Percentiles rank a stretch among this genome's conserved stretches.
Conservation (phyloP, 2,329 filamentous ascomycete species). For the Colletotrichum sp. region DNA sequence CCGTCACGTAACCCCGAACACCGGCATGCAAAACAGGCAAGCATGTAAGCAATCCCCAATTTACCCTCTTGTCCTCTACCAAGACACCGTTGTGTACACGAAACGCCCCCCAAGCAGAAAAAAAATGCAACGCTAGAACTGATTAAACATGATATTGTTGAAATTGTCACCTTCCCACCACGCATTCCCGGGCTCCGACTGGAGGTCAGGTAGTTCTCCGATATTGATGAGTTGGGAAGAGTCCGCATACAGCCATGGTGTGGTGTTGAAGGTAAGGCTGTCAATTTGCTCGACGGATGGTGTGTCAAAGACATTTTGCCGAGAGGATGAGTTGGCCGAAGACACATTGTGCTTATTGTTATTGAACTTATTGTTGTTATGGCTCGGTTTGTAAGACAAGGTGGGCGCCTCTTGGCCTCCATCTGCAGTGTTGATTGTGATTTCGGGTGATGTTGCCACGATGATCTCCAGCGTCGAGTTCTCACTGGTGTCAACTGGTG, state of each 20-base stretch:
- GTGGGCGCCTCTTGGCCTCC: slow-evolving; percentile 55
- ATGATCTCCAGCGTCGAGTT: slow-evolving; percentile 51
- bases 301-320: slow-evolving; percentile 30
- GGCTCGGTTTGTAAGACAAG: slow-evolving; percentile 35
- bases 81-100: neutral
- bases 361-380: neutral
- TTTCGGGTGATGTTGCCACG: slow-evolving; percentile 55
- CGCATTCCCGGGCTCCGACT: slow-evolving; percentile 34
- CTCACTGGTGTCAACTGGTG: slow-evolving; percentile 37
- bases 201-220: slow-evolving; percentile 37
- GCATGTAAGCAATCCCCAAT: slow-evolving; percentile 5
- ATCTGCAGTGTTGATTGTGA: slow-evolving; percentile 55
- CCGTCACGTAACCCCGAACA: neutral
- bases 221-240: slow-evolving; percentile 43
- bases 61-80: neutral
- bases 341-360: neutral
- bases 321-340: neutral
- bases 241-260: slow-evolving; percentile 49
- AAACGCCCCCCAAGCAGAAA: neutral
- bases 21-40: neutral
- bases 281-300: slow-evolving; percentile 36
- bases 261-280: slow-evolving; percentile 44
- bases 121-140: slow-evolving; percentile 31
- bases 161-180: slow-evolving; percentile 48
- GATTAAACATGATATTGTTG: slow-evolving; percentile 43